Conservation (phyloP, 371 early-diverging fungal species). For the Nematocida displodere region DNA sequence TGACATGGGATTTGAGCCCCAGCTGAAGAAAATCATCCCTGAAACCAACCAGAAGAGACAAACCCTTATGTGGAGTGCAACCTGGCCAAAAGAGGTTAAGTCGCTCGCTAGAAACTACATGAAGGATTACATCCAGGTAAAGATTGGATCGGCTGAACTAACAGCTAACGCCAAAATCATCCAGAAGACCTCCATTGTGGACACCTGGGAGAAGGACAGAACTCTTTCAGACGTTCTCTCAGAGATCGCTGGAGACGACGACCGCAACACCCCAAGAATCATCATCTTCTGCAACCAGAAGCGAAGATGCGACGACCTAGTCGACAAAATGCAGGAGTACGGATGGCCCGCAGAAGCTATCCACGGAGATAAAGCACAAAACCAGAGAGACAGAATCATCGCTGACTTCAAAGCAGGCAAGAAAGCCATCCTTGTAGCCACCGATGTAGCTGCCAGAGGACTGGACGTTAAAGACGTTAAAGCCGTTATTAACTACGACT, state of each 20-base stretch:
- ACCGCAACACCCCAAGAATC: constrained; percentile 71
- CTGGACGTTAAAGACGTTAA: constrained; percentile 94
- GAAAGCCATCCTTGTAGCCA: constrained; percentile 91
- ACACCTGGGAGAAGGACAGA: constrained; percentile 82
- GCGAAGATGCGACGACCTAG: constrained; percentile 88
- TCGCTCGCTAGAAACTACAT: constrained; percentile 82
- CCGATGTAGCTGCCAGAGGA: constrained; percentile 98
- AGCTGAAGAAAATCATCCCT: constrained; percentile 91
- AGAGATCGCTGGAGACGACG: constrained; percentile 51
- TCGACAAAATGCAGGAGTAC: constrained; percentile 76
- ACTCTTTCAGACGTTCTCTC: constrained; percentile 77
- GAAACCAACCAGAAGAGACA: constrained; percentile 93
- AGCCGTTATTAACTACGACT: constrained; percentile 94
- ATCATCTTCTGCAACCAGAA: constrained; percentile 95
- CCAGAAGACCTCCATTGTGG: constrained; percentile 82
- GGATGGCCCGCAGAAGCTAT: constrained; percentile 93
- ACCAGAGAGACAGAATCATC: constrained; percentile 92
- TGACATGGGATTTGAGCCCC: constrained; percentile 99
- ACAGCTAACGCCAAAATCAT: constrained; percentile 89
- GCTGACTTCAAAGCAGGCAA: constrained; percentile 79
- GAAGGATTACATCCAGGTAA: constrained; percentile 90
- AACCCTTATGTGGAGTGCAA: constrained; percentile 98
- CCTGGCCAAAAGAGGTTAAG: constrained; percentile 95
- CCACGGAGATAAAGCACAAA: constrained; percentile 96
- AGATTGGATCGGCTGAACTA: constrained; percentile 91